A percentile compares a stretch with the other conserved stretches of the same genome.
Evolutionary conservation across 2,329 filamentous ascomycete genomes (phyloP).

Genomic region (Elsinoe ampelina): DNA sequence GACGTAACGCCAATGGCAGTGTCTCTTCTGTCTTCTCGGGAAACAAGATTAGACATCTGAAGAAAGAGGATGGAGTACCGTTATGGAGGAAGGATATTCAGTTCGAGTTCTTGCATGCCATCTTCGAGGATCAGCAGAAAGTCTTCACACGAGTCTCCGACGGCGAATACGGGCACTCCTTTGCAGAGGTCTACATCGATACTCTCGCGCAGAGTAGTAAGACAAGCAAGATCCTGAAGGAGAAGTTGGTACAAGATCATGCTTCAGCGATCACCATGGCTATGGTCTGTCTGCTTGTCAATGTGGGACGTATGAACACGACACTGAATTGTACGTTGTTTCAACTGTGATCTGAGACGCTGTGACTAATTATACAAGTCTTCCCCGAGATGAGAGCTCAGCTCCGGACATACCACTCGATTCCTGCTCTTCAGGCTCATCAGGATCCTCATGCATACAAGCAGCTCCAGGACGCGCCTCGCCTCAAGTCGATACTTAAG

Average conservation of each 20-base stretch:
- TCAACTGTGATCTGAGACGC: background rate
- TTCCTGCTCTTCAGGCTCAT: slow-evolving; percentile 87
- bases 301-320: slow-evolving; percentile 97
- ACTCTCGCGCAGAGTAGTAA: slow-evolving; percentile 98
- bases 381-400: slow-evolving; percentile 99
- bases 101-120: slow-evolving; percentile 70
- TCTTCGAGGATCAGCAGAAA: slow-evolving; percentile 64
- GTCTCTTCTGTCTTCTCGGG: slow-evolving; percentile 59
- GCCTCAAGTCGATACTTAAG: slow-evolving; percentile 94
- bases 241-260: slow-evolving; percentile 87
- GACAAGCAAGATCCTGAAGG: slow-evolving; percentile 95
- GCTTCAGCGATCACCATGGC: slow-evolving; percentile 95
- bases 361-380: slow-evolving; percentile 49
- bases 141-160: slow-evolving; percentile 94
- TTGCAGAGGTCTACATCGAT: slow-evolving; percentile 95
- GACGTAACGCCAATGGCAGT: slow-evolving; percentile 55
- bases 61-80: slow-evolving; percentile 81
- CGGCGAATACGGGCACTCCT: slow-evolving; percentile 60
- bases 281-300: slow-evolving; percentile 96
- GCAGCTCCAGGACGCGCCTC: slow-evolving; percentile 89
- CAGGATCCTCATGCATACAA: slow-evolving; percentile 96
- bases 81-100: slow-evolving; percentile 83
- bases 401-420: slow-evolving; percentile 93
- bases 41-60: slow-evolving; percentile 74
- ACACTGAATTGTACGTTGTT: slow-evolving; percentile 79